Conservation (phyloP, 176 grass and related monocot species). For the Oryza rufipogon region DNA sequence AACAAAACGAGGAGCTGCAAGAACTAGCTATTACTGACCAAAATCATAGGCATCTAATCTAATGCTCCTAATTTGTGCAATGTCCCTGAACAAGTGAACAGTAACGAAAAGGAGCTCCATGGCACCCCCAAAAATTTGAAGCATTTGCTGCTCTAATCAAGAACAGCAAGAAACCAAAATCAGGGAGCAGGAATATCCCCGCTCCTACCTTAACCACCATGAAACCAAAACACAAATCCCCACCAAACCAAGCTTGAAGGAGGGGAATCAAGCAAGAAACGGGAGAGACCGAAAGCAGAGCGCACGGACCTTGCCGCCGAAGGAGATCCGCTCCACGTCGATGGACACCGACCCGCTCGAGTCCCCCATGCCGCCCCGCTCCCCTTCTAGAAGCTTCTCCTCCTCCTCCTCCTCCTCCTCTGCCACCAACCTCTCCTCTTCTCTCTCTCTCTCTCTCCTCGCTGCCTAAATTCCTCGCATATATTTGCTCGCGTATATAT, state of each 20-base stretch:
- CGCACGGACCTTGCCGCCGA: slow-evolving; percentile 81
- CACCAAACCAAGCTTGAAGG: slow-evolving; percentile 30
- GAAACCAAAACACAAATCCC: slow-evolving; percentile 19
- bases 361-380: slow-evolving; percentile 64
- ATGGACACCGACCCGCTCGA: slow-evolving; percentile 88
- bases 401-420: slow-evolving; percentile 1
- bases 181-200: neutral
- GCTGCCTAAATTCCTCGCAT: slow-evolving; percentile 26
- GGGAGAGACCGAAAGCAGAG: neutral
- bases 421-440: neutral
- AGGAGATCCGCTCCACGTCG: slow-evolving; percentile 86
- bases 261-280: slow-evolving; percentile 7
- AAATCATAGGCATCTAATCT: neutral
- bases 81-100: neutral
- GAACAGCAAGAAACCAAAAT: neutral
- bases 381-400: slow-evolving; percentile 27
- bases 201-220: neutral
- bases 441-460: neutral
- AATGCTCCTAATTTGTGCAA: slow-evolving; percentile 2
- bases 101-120: neutral
- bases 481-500: slow-evolving; percentile 37
- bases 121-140: slow-evolving; percentile 6
- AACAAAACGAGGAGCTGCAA: slow-evolving; percentile 2
- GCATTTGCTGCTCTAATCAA: slow-evolving; percentile 32
- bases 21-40: neutral